phyloP scores from a whole-genome alignment of 1,139 yeast species.

The Arxiozyma slooffiae region DNA sequence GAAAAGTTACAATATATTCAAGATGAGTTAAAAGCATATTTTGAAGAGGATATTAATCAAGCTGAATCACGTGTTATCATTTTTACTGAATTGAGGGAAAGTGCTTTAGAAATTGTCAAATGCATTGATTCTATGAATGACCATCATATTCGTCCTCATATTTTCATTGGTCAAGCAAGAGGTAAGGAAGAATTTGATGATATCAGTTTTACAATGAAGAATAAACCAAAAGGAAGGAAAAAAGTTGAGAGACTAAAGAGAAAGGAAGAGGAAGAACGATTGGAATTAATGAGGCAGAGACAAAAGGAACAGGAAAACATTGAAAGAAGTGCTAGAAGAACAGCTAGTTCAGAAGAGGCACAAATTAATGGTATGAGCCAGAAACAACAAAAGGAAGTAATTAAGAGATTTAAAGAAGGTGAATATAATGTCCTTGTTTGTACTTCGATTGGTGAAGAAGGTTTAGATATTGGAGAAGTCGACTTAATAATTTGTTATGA shows the following conservation, averaged over 20 bases:
- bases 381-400: slow-evolving; percentile 60
- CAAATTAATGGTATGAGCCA: slow-evolving; percentile 53
- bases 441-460: slow-evolving; percentile 97
- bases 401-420: slow-evolving; percentile 64
- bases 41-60: slow-evolving; percentile 29
- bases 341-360: slow-evolving; percentile 37
- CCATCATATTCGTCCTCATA: slow-evolving; percentile 55
- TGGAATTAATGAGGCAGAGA: slow-evolving; percentile 22
- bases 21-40: slow-evolving; percentile 49
- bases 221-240: slow-evolving; percentile 35
- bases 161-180: slow-evolving; percentile 78
- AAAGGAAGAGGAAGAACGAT: slow-evolving; percentile 25
- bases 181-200: slow-evolving; percentile 58
- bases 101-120: slow-evolving; percentile 78
- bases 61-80: slow-evolving; percentile 65
- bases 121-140: slow-evolving; percentile 42
- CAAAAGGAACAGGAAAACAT: slow-evolving; percentile 28
- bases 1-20: slow-evolving; percentile 60
- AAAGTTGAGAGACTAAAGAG: slow-evolving; percentile 32
- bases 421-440: slow-evolving; percentile 75
- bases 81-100: slow-evolving; percentile 79
- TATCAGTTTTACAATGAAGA: slow-evolving; percentile 36
- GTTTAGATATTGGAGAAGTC: slow-evolving; percentile 95
- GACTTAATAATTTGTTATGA: slow-evolving; percentile 89
- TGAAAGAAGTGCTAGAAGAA: slow-evolving; percentile 31